Percentiles rank a stretch among this genome's conserved stretches.
Conservation (phyloP, 1,284 basidiomycete species). For the Acaromyces ingoldii region DNA sequence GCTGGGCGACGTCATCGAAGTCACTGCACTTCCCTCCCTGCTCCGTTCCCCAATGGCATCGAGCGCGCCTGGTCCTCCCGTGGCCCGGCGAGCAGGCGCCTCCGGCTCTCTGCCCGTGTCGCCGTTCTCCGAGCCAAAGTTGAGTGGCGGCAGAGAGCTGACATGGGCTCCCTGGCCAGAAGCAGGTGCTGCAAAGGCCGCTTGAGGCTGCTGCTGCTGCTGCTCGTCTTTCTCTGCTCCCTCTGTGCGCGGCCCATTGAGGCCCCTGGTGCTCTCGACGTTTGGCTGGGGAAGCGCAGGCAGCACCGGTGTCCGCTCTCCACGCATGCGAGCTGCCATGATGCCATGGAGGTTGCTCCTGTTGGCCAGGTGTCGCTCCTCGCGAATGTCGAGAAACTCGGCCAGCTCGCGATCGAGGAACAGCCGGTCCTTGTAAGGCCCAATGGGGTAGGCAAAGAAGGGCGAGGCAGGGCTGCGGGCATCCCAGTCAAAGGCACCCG, state of each 20-base stretch:
- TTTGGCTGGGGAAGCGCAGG: constrained; percentile 40
- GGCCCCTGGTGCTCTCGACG: constrained; percentile 6
- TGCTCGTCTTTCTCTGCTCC: not conserved
- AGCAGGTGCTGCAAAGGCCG: not conserved
- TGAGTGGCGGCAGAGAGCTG: constrained; percentile 26
- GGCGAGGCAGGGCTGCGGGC: constrained; percentile 54
- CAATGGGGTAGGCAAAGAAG: constrained; percentile 52
- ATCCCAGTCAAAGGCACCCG: constrained; percentile 40
- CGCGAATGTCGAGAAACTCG: constrained; percentile 70
- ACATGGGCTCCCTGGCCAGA: constrained; percentile 11
- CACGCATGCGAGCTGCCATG: constrained; percentile 49
- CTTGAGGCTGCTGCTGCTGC: constrained; percentile 8
- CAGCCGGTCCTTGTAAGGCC: constrained; percentile 58
- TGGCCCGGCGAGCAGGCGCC: not conserved
- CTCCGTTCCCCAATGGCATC: constrained; percentile 13
- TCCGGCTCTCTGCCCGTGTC: not conserved
- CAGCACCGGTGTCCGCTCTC: constrained; percentile 46
- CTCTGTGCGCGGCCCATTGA: constrained; percentile 6
- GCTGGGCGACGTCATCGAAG: not conserved
- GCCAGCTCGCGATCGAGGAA: constrained; percentile 84
- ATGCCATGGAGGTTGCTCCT: constrained; percentile 42
- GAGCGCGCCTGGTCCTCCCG: not conserved
- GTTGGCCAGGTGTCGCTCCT: constrained; percentile 56
- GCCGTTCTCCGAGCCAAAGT: too few species aligned
- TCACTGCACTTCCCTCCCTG: constrained; percentile 13